A percentile compares a stretch with the other conserved stretches of the same genome.
Evolutionary conservation across 1,284 basidiomycete species (phyloP).

Genomic region (Boletellus deceptivus): DNA sequence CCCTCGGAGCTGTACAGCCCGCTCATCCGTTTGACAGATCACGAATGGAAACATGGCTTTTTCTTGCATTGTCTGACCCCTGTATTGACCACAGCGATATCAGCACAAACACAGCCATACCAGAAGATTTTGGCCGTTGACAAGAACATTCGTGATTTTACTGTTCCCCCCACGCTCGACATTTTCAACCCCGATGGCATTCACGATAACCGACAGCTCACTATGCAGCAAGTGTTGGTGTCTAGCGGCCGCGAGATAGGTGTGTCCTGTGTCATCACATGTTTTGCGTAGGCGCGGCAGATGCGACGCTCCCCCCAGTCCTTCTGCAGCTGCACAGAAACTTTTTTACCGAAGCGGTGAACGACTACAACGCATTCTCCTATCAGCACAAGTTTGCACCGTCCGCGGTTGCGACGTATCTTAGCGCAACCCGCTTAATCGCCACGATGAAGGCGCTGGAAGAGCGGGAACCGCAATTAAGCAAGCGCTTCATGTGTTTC

Average conservation of each 20-base stretch:
- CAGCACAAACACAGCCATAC: conserved; percentile 58
- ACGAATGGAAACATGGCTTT: conserved; percentile 73
- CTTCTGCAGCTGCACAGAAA: conserved; percentile 71
- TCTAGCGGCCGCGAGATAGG: conserved; percentile 68
- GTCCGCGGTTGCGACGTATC: conserved; percentile 70
- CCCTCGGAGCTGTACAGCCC: conserved; percentile 1
- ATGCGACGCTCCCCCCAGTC: conserved; percentile 39
- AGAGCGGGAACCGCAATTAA: conserved; percentile 58
- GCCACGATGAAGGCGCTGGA: conserved; percentile 58
- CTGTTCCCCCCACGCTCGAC: conserved; percentile 55
- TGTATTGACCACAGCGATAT: conserved; percentile 64
- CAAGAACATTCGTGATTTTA: conserved; percentile 57
- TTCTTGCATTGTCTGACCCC: conserved; percentile 63
- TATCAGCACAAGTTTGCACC: conserved; percentile 65
- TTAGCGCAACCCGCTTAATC: conserved; percentile 62
- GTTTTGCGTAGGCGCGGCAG: conserved; percentile 2
- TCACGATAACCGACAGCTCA: conserved; percentile 48
- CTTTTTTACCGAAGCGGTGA: conserved; percentile 72
- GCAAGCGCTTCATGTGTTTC: conserved; percentile 70
- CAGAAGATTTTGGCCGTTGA: conserved; percentile 57
- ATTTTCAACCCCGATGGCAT: conserved; percentile 42
- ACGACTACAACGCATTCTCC: conserved; percentile 56
- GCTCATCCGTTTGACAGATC: conserved; percentile 44
- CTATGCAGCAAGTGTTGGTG: conserved; percentile 68
- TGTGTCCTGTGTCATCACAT: conserved; percentile 32